phyloP scores from a whole-genome alignment of 108 stramenopile genomes.

The Stephanodiscus minutulus region DNA sequence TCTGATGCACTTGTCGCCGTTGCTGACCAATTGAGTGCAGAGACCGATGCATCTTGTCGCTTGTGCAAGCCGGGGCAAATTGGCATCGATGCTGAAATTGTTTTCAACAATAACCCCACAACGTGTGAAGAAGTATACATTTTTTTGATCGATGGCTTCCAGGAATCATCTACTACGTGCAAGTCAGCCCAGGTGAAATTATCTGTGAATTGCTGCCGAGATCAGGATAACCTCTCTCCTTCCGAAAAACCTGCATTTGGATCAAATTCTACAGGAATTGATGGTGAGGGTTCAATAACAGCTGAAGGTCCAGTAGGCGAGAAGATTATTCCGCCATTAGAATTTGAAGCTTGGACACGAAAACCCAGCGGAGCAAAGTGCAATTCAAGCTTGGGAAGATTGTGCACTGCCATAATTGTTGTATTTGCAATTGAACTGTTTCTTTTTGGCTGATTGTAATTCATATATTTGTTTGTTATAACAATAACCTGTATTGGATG shows the following conservation, averaged over 20 bases:
- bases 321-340: conserved; percentile 2
- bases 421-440: neutral
- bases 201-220: conserved; percentile 21
- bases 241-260: conserved; percentile 12
- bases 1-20: conserved; percentile 37
- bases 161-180: conserved; percentile 35
- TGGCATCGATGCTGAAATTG: conserved; percentile 33
- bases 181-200: conserved; percentile 28
- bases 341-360: conserved; percentile 14
- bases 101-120: conserved; percentile 38
- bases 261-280: neutral
- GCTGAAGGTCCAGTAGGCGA: conserved; percentile 1
- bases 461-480: no score
- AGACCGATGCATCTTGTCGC: conserved; percentile 26
- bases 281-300: conserved; percentile 6
- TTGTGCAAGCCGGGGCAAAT: conserved; percentile 39
- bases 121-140: conserved; percentile 40
- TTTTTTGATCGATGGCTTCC: conserved; percentile 25
- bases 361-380: conserved; percentile 4
- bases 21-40: conserved; percentile 14
- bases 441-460: neutral
- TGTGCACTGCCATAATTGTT: neutral
- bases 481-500: no score
- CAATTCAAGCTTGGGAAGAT: neutral
- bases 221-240: conserved; percentile 20